Base-by-base conservation (phyloP, 352 stramenopile species). In the Globisporangium spiculum region DNA sequence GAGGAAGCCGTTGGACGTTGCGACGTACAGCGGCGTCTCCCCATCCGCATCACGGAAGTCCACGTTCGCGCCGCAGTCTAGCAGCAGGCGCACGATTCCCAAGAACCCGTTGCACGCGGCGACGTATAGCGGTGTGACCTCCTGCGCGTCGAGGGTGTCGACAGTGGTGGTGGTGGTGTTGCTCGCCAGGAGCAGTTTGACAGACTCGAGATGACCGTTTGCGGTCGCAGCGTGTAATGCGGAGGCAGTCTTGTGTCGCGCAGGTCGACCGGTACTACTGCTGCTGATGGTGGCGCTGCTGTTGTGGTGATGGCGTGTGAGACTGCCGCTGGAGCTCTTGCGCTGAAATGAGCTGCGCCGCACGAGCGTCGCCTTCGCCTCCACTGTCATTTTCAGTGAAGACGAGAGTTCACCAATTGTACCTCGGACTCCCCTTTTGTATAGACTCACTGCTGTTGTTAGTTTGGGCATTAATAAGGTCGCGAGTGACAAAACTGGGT, bases 341-440 rank as follows among this genome's bases (percentile, higher is more conserved):
- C 59, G 59, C 3, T 24, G 59, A 63, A 90, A 83, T 54, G 84
- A 92, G 81, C 56, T 50, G 56, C 32, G 32, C 0, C 30, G 55
- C 27, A 27, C 20, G 30, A 48, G 9, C 16, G 3, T 20, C 54
- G 8, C 27, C 10, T 32, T 62, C 32, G 27, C 55, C 27, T 32
- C 27, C 27, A 32, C 7, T 32, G 27, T 32, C 55, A 27, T 38
- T 7, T 38, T 34, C 24, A 54, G 2, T 54, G 18, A 54, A 4
- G 46, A 26, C 5, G 46, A 46, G 12, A 46, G 0, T 14, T 38
- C 10, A 12, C 10, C 1, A 5, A 44, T 4, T 44, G 27, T 32
- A 32, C 27, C 27, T 32, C 27, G 27, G 27, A 32, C 27, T 32
- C 27, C 27, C 27, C 27, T 32, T 32, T 32, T 32, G 27, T 32